These are phyloP conservation scores for Fusarium graminum DNA, from an alignment of 2,329 filamentous ascomycete species.

Conservation along the genomic window DNA sequence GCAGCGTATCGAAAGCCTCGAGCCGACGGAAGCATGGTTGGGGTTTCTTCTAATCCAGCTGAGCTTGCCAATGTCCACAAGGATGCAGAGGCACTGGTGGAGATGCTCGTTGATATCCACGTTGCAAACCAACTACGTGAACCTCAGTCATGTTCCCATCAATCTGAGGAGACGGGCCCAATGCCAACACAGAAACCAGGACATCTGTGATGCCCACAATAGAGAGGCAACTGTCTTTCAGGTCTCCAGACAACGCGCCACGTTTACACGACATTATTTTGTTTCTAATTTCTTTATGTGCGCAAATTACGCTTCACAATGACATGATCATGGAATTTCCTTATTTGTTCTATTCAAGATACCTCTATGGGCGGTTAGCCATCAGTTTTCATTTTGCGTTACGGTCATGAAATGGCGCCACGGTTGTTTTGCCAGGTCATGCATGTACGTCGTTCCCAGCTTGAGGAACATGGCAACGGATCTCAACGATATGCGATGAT, in stretches of 20 bases:
- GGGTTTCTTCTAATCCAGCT: conserved; percentile 52
- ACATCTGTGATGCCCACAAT: conserved; percentile 1
- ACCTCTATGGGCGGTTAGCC: conserved; percentile 46
- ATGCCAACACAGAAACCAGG: conserved; percentile 51
- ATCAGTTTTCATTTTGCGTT: conserved; percentile 42
- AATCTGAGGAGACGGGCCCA: conserved; percentile 56
- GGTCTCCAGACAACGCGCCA: conserved; percentile 15
- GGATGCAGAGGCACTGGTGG: conserved; percentile 66
- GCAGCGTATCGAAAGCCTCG: conserved; percentile 66
- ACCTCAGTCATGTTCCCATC: conserved; percentile 43
- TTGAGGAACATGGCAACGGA: conserved; percentile 25
- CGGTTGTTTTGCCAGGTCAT: conserved; percentile 31
- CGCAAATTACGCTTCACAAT: conserved; percentile 10
- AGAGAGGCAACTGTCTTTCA: conserved; percentile 1
- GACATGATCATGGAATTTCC: conserved; percentile 17
- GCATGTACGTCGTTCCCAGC: conserved; percentile 19
- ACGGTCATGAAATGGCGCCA: conserved; percentile 50
- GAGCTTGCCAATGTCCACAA: conserved; percentile 62
- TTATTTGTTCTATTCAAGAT: conserved; percentile 47
- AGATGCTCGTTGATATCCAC: conserved; percentile 66
- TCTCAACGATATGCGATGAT: conserved; percentile 38
- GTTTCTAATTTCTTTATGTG: conserved; percentile 18
- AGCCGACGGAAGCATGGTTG: conserved; percentile 53
- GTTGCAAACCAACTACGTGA: conserved; percentile 55
- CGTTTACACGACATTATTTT: conserved; percentile 22